Percentiles rank a stretch among this genome's conserved stretches.
Evolutionary conservation across 768 basidiomycete genomes (phyloP).

Genomic region (Saitozyma podzolica): DNA sequence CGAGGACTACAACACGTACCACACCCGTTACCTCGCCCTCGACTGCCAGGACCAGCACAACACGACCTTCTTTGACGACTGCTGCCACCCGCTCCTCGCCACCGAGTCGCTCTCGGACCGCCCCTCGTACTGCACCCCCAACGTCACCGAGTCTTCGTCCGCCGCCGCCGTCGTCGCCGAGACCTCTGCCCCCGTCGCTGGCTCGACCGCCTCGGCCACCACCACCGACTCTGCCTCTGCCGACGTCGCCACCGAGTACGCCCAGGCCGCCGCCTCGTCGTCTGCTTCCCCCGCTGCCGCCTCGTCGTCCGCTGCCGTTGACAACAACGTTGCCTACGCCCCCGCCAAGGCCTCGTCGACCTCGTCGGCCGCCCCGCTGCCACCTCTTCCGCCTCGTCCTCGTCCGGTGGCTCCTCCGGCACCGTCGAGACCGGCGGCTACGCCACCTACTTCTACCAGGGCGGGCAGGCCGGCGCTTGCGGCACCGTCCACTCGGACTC

Average conservation of each 20-base stretch:
- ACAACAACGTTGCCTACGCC: slow-evolving; percentile 10
- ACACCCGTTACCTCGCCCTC: slow-evolving; percentile 64
- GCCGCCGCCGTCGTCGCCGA: slow-evolving; percentile 16
- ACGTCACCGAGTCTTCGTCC: slow-evolving; percentile 28
- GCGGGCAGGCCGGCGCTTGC: slow-evolving; percentile 76
- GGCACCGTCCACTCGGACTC: slow-evolving; percentile 64
- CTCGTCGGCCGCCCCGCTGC: slow-evolving; percentile 25
- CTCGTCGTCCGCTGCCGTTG: slow-evolving; percentile 13
- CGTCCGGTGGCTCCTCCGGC: slow-evolving; percentile 20
- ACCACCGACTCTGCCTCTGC: slow-evolving; percentile 14
- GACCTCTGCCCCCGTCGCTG: slow-evolving; percentile 23
- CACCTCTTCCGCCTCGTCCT: slow-evolving; percentile 28
- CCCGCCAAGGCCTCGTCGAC: slow-evolving; percentile 19
- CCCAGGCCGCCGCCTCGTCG: slow-evolving; percentile 24
- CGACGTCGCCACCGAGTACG: slow-evolving; percentile 24
- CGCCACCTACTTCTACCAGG: slow-evolving; percentile 66
- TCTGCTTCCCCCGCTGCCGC: slow-evolving; percentile 19
- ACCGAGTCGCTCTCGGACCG: slow-evolving; percentile 59
- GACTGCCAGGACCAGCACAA: slow-evolving; percentile 57
- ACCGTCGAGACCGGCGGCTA: slow-evolving; percentile 46
- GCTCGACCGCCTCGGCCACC: slow-evolving; percentile 18
- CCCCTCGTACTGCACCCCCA: slow-evolving; percentile 61
- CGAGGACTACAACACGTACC: slow-evolving; percentile 55
- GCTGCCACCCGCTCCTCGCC: slow-evolving; percentile 72
- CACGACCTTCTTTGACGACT: slow-evolving; percentile 61